These are phyloP conservation scores for Pisolithus sp. DNA, from an alignment of 768 basidiomycete species.

Conservation along the genomic window DNA sequence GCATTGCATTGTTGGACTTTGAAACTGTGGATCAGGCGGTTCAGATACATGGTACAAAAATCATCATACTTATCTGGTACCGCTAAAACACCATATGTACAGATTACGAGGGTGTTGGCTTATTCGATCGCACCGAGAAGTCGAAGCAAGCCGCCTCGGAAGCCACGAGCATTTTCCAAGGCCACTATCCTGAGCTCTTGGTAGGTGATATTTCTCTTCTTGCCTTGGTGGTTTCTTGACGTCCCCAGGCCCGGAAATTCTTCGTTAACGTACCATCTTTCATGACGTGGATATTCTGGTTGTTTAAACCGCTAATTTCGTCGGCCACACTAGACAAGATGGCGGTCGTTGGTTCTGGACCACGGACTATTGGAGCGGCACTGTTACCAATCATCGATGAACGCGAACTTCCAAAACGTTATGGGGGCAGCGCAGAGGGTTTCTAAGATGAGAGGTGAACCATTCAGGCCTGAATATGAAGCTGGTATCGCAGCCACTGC, in stretches of 20 bases:
- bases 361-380: constrained; percentile 51
- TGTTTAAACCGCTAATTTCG: constrained; percentile 69
- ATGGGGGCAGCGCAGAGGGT: constrained; percentile 60
- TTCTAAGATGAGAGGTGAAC: constrained; percentile 30
- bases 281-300: constrained; percentile 80
- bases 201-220: constrained; percentile 30
- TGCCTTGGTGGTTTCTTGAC: neutral
- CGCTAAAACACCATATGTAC: neutral
- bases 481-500: too few species aligned
- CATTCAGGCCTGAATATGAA: neutral
- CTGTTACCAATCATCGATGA: constrained; percentile 52
- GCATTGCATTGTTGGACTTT: constrained; percentile 60
- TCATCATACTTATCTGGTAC: too few species aligned
- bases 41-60: constrained; percentile 57
- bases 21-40: constrained; percentile 64
- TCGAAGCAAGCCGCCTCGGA: constrained; percentile 74
- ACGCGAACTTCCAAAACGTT: constrained; percentile 57
- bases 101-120: constrained; percentile 73
- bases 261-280: constrained; percentile 77
- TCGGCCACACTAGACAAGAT: constrained; percentile 76
- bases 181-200: constrained; percentile 75
- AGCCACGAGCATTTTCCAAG: constrained; percentile 66
- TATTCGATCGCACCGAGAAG: constrained; percentile 62
- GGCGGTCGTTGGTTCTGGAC: constrained; percentile 64
- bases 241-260: constrained; percentile 58